Evolutionary conservation across 148 eudicot genomes (phyloP), one percentile per base, ranked within the genome.

Genomic region (Spergularia bocconei): DNA sequence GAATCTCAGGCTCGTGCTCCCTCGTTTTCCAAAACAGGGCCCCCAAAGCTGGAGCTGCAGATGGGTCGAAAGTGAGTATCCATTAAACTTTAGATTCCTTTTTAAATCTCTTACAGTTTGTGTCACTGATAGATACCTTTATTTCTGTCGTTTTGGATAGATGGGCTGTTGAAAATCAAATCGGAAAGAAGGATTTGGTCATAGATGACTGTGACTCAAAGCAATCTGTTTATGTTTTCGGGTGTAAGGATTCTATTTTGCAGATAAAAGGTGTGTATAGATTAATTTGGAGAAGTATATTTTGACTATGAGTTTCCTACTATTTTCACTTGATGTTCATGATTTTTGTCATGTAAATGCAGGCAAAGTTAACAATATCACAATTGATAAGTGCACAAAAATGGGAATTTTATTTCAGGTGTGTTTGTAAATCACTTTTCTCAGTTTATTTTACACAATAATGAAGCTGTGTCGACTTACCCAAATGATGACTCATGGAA

Each of bases 291-390:
- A 64, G 29, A 41, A 63, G n/a, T 47, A 23, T 57, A 23, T 38
- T 70, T 44, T 77, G 67, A 57, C 39, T 6, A 23, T n/a, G 19
- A 73, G 13, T 64, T 33, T 41, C 63, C 44, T 48, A 52, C 69
- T 29, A 41, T 17, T 17, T 13, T 54, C 53, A 59, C 60, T 73
- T 39, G 19, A 12, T 63, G 9, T 60, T 63, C 63, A 66, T 67
- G 50, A 17, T 76, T 63, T 63, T 6, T 73, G 21, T 13, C 52
- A 5, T 52, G 52, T n/a, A 60, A 12, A 38, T 82, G 87, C 93
- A 95, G 99, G 99, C 44, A 95, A 95, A 80, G 97, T 91, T 52
- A 95, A 95, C 86, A 95, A 92, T 83, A 92, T 95, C 75, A 92
- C 99, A 41, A 68, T 91, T 66, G 99, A 95, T 73, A 95, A 92